phyloP scores from a whole-genome alignment of 352 stramenopile genomes.

The Pythium periplocum region DNA sequence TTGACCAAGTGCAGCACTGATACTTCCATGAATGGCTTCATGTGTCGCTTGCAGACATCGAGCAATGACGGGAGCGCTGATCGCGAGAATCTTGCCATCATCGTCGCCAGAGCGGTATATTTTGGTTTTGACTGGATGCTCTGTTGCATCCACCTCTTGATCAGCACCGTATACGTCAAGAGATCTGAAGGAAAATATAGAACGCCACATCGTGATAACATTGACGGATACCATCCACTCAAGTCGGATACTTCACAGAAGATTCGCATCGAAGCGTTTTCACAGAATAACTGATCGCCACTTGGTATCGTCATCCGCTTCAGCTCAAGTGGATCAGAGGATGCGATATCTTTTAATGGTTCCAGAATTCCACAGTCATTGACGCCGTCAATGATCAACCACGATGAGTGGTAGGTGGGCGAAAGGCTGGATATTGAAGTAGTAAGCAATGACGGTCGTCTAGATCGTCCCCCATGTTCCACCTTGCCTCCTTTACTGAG shows the following conservation, averaged over 20 bases:
- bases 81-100: conserved; percentile 40
- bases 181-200: conserved; percentile 48
- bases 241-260: conserved; percentile 55
- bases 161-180: conserved; percentile 54
- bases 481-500: no score
- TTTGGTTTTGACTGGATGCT: conserved; percentile 18
- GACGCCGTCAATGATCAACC: conserved; percentile 63
- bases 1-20: conserved; percentile 34
- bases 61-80: conserved; percentile 37
- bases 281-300: conserved; percentile 45
- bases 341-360: conserved; percentile 29
- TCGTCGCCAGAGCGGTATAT: conserved; percentile 16
- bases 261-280: conserved; percentile 30
- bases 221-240: conserved; percentile 43
- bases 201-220: conserved; percentile 45
- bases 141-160: conserved; percentile 52
- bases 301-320: conserved; percentile 40
- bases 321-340: conserved; percentile 2
- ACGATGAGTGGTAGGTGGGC: conserved; percentile 20
- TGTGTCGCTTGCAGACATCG: conserved; percentile 47
- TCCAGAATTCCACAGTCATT: conserved; percentile 26
- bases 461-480: no score
- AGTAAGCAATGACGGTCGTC: no score
- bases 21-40: conserved; percentile 31
- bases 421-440: no score